phyloP scores from a whole-genome alignment of 345 rosid species.

The Eucalyptus rudis region DNA sequence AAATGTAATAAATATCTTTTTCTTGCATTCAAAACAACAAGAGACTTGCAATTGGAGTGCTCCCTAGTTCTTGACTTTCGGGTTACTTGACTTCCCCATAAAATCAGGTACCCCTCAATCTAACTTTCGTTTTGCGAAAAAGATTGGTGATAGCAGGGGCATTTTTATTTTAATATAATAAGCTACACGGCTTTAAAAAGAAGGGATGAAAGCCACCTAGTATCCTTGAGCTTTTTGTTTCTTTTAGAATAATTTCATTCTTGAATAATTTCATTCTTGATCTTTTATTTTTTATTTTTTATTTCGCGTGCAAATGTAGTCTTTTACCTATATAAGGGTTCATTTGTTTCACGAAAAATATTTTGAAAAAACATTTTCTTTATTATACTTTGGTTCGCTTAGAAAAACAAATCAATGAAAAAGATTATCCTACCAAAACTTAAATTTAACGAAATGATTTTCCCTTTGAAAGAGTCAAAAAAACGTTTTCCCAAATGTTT shows the following conservation, averaged over 20 bases:
- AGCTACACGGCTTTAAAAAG: neutral
- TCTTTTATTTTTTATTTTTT: too few relatives aligned
- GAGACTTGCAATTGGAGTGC: neutral
- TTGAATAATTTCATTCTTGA: neutral
- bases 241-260: neutral
- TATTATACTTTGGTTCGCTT: too few relatives aligned
- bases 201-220: neutral
- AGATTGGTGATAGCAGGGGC: neutral
- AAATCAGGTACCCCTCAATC: neutral
- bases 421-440: too few relatives aligned
- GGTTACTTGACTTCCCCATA: neutral
- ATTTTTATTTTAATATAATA: neutral
- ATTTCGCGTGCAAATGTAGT: neutral
- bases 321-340: too few relatives aligned
- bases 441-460: too few relatives aligned
- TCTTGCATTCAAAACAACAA: neutral
- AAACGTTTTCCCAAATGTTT: too few relatives aligned
- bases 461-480: too few relatives aligned
- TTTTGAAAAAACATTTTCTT: too few relatives aligned
- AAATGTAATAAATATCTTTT: neutral
- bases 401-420: too few relatives aligned
- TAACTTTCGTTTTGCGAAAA: neutral
- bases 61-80: neutral
- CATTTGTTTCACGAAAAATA: too few relatives aligned
- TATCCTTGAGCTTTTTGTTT: neutral